Evolutionary conservation across 1,284 basidiomycete species (phyloP), one percentile per base, ranked within the genome.

Genomic region (Ustilago xerochloae): DNA sequence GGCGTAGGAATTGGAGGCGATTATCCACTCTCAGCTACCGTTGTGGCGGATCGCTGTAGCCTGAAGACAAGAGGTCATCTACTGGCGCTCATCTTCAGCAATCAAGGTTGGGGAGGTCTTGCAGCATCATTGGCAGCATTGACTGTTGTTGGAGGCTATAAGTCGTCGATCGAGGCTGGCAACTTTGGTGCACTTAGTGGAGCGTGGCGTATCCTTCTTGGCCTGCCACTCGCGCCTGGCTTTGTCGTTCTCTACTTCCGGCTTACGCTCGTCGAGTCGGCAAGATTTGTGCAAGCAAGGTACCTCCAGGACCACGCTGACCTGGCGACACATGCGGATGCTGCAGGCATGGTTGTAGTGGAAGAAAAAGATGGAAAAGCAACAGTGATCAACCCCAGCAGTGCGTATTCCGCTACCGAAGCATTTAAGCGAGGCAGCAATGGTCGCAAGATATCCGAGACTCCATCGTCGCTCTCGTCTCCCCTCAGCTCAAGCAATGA

Each of bases 231-330:
- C 43, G 59, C 74, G 55, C 75, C 70, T 36, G 69, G 73, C 53
- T 70, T 79, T 60, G 78, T 81, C 48, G 65, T 85, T 30, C 86
- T 88, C 64, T 88, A 88, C 85, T 88, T 87, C 86, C 86, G 84
- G 51, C 79, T 85, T 43, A 85, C 82, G 61, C 65, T 81, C 32
- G 76, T 86, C 66, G 87, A 87, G 80, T 87, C 87, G 16, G 80
- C 92, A 32, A 91, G 92, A 75, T 95, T 92, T 88, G 94, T 92
- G 63, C 92, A 94, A 90, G 92, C 93, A 8, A 73, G 80, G 59
- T 73, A 73, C 86, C 89, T 94, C 76, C 91, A 93, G 86, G 90
- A 91, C 66, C 92, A 93, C 85, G 88, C 93, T 67, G 87, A 89
- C 76, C 90, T 91, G 72, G 91, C 91, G 6, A 79, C 88, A 83